phyloP scores from a whole-genome alignment of 345 rosid genomes.

The Citrus maxima region DNA sequence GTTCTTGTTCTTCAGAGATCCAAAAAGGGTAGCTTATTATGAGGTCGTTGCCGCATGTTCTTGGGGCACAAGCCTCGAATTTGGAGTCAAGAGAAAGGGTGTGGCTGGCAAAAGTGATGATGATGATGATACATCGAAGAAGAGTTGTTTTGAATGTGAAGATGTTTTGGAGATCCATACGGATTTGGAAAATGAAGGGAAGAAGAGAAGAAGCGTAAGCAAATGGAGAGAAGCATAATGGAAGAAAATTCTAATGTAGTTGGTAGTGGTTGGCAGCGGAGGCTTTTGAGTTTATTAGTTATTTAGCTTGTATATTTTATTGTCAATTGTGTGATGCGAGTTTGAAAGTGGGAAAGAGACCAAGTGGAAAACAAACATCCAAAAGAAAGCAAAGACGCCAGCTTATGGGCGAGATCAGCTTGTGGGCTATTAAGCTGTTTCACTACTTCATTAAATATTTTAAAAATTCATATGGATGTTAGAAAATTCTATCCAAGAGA shows the following conservation, averaged over 20 bases:
- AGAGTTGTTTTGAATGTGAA: constrained; percentile 11
- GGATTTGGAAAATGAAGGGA: constrained; percentile 9
- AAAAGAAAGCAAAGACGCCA: constrained; percentile 2
- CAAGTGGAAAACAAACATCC: constrained; percentile 4
- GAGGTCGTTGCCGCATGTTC: constrained; percentile 39
- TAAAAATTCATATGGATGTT: background rate
- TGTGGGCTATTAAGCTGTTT: background rate
- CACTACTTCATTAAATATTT: no score
- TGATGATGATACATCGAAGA: background rate
- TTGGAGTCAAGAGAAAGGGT: constrained; percentile 29
- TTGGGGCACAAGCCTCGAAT: constrained; percentile 47
- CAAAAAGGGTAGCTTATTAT: constrained; percentile 50
- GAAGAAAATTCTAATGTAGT: constrained; percentile 21
- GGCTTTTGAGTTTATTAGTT: background rate
- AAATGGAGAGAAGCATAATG: constrained; percentile 9
- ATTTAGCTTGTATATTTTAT: background rate
- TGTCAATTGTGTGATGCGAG: background rate
- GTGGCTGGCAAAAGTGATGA: constrained; percentile 15
- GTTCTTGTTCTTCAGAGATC: constrained; percentile 32
- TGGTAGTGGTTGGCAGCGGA: constrained; percentile 14
- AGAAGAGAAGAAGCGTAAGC: constrained; percentile 1
- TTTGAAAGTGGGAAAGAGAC: background rate
- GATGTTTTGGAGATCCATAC: constrained; percentile 32
- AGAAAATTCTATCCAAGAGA: background rate
- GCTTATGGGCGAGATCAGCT: background rate